Percentiles rank a stretch among this genome's conserved stretches.
Conservation (phyloP, 441 rosid species). For the Hura crepitans region DNA sequence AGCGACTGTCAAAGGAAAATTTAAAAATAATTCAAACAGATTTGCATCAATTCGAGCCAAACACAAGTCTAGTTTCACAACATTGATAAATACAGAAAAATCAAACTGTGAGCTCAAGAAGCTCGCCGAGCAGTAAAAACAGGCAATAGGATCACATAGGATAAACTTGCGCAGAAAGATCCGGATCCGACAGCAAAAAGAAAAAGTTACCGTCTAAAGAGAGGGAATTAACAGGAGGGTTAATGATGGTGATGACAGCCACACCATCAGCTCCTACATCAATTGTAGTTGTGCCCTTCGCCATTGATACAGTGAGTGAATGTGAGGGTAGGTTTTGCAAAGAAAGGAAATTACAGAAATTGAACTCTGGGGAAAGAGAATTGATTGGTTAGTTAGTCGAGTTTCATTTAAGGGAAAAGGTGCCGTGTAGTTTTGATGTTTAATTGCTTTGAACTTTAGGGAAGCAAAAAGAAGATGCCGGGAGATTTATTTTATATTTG, state of each 20-base stretch:
- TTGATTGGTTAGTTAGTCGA: neutral
- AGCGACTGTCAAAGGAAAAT: neutral
- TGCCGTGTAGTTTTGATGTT: neutral
- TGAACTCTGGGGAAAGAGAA: neutral
- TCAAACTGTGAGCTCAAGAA: neutral
- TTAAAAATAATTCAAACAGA: neutral
- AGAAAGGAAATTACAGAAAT: neutral
- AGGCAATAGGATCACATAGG: no score
- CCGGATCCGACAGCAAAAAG: neutral
- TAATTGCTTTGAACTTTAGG: neutral
- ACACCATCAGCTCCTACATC: conserved; percentile 91
- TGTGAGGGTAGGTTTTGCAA: neutral
- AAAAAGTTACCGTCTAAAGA: conserved; percentile 60
- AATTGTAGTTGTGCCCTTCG: conserved; percentile 58
- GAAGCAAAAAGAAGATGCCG: neutral
- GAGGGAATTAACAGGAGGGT: conserved; percentile 94
- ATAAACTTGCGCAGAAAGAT: neutral
- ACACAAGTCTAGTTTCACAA: neutral
- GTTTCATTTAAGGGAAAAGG: neutral
- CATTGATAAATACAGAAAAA: neutral
- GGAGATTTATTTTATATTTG: neutral
- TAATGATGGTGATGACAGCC: conserved; percentile 76
- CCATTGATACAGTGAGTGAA: neutral
- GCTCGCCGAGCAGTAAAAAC: no score
- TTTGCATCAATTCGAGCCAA: neutral